Base-by-base conservation (phyloP, 768 basidiomycete genomes). In the Russula vinacea region DNA sequence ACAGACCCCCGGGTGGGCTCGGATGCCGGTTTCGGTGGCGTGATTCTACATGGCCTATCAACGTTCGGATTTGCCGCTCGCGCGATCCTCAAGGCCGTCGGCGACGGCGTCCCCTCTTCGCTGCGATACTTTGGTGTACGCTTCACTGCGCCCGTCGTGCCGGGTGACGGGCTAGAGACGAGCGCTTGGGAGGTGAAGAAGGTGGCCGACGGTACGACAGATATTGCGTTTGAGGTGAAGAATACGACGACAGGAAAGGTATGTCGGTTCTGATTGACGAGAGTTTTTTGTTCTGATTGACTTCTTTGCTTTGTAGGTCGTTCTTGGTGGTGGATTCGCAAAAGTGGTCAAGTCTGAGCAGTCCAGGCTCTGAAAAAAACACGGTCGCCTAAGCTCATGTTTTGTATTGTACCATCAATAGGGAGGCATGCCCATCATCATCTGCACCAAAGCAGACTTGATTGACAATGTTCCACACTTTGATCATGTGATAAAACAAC, bases 1-100 rank as follows among this genome's bases (percentile, higher is more conserved):
- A 40, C 44, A 89, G 92, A 94, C 76, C 90, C 92, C 1, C 73
- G 70, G 16, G 84, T 90, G 44, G 92, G 91, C n/a, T 73, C 84
- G 67, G 79, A 78, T 9, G 79, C 85, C 19, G 90, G 91, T 13
- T 94, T 95, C 70, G 90, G 90, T 2, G 92, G 87, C 54, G 84
- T 88, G 44, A 93, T 95, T 70, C 81, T 94, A 3, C 92, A 95
- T 71, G 92, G 92, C 33, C 80, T 94, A 29, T 86, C 88, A 22
- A 84, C 88, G 0, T 94, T 83, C 72, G 92, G 92, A 11, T 92
- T 92, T 71, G 88, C 80, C 10, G 93, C 90, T 3, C 85, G 92
- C 49, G 89, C 84, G 1, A 75, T 94, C 59, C 78, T 95, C 66
- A 80, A 81, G 62, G 79, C 80, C 2, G 79, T 87, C 14, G 90